Evolutionary conservation across 2,329 filamentous ascomycete genomes (phyloP).

Genomic region (Dactylellina parvicollis): DNA sequence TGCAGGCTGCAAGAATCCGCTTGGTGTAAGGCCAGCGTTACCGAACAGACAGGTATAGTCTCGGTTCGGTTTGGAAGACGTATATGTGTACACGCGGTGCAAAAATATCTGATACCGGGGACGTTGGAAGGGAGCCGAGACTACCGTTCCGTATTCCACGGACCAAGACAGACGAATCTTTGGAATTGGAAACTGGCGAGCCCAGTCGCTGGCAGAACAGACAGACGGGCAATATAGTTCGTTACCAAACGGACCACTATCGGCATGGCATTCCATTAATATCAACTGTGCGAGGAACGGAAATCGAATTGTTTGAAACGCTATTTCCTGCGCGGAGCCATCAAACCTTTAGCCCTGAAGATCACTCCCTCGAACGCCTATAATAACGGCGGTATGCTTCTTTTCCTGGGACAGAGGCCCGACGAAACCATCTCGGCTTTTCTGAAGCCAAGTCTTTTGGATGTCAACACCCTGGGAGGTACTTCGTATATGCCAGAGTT

Average conservation of each 20-base stretch:
- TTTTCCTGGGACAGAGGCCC: conserved; percentile 2
- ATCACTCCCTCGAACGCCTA: conserved; percentile 16
- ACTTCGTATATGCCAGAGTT: too few relatives aligned
- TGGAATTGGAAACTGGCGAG: background rate
- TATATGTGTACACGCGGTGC: too few relatives aligned
- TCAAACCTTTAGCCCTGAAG: conserved; percentile 30
- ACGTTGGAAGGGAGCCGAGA: background rate
- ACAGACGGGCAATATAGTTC: background rate
- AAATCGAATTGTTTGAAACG: conserved; percentile 18
- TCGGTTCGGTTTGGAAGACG: too few relatives aligned
- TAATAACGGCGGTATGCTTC: conserved; percentile 15
- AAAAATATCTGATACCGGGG: conserved; percentile 16
- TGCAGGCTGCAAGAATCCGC: conserved; percentile 5
- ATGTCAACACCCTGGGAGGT: too few relatives aligned
- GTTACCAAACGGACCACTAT: background rate
- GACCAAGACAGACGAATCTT: conserved; percentile 5
- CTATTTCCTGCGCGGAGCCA: conserved; percentile 7
- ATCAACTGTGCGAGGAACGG: too few relatives aligned
- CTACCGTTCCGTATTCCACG: conserved; percentile 16
- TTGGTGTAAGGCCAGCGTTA: background rate
- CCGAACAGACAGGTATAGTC: background rate
- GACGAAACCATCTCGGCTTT: background rate
- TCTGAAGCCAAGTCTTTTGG: background rate
- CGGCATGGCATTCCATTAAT: conserved; percentile 1
- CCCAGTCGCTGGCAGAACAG: background rate